Base-by-base conservation (phyloP, 768 basidiomycete genomes). In the Leccinum sublutescens region DNA sequence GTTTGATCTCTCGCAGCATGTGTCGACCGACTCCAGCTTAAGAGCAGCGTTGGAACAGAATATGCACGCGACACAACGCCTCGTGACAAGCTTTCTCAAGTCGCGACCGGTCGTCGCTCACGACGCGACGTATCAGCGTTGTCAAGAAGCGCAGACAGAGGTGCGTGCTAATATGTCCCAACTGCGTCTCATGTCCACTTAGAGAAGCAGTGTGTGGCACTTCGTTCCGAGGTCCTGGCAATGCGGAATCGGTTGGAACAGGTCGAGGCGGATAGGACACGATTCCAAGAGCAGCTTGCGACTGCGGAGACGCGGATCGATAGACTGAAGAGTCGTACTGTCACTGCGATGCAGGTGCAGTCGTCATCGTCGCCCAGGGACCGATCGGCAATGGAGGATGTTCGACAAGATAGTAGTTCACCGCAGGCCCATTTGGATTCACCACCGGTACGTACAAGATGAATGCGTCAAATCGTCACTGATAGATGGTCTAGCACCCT, bases 381-480 rank as follows among this genome's bases (percentile, higher is more conserved):
- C 38, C 79, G 75, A 54, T 67, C 47, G 11, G 58, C 50, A 10
- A 66, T 65, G 57, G 69, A 76, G 45, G 71, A 65, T 6, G 54
- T 62, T 45, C 74, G 71, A 52, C 62, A 27, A 4, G 66, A 60
- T 75, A 71, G 82, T 82, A 78, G 81, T 79, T 74, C 73, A 11
- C 63, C 78, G 63, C 77, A 75, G 70, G 71, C 71, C 66, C 78
- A 77, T 74, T 79, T 81, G 74, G 83, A 81, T 77, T 82, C 86
- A 79, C 84, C 87, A 74, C 80, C 77, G 78, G 89, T 89, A 82
- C 84, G 89, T 88, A 80, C 79, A 77, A 21, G 8, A 79, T 76
- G 52, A 5, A 7, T 67, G 65, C 50, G 63, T 64, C 71, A 19
- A 17, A n/a, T 2, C n/a, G 31, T 54, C n/a, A 10, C 61, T 74